phyloP scores from a whole-genome alignment of 257 asterid genomes.

The Nemophila menziesii region DNA sequence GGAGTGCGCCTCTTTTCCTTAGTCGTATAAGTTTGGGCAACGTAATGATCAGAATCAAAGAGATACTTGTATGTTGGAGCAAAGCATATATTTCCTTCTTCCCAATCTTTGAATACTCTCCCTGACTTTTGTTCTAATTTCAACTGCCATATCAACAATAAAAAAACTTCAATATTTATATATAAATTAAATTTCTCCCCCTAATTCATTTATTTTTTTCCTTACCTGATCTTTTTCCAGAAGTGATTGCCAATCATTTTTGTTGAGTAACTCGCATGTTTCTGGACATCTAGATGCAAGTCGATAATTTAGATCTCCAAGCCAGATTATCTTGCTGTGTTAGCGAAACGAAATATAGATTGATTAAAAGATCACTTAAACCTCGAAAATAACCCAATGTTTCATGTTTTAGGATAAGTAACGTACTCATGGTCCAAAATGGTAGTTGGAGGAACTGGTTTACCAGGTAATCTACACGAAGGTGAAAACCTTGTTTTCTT shows the following conservation, averaged over 20 bases:
- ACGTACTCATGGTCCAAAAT: conserved; percentile 71
- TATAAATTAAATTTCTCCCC: too few relatives aligned
- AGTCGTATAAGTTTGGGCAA: conserved; percentile 33
- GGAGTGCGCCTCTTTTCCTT: conserved; percentile 61
- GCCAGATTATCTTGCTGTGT: conserved; percentile 74
- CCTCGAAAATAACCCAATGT: neutral
- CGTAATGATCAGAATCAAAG: conserved; percentile 49
- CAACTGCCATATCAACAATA: conserved; percentile 29
- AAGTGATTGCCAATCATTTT: conserved; percentile 58
- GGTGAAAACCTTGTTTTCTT: conserved; percentile 48
- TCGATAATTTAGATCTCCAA: conserved; percentile 86
- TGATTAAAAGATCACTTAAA: neutral
- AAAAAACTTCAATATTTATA: neutral
- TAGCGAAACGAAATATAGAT: neutral
- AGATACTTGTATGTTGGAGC: conserved; percentile 85
- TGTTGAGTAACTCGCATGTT: conserved; percentile 35
- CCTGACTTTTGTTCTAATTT: conserved; percentile 63
- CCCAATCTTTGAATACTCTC: conserved; percentile 67
- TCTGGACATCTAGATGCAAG: conserved; percentile 35
- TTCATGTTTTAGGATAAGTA: too few relatives aligned
- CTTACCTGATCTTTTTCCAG: conserved; percentile 70
- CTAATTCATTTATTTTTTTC: neutral
- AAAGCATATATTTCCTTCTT: conserved; percentile 66
- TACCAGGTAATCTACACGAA: conserved; percentile 12
- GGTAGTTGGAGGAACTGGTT: conserved; percentile 19